phyloP scores from a whole-genome alignment of 164 flowering plant genomes.

The Nymphaea colorata region DNA sequence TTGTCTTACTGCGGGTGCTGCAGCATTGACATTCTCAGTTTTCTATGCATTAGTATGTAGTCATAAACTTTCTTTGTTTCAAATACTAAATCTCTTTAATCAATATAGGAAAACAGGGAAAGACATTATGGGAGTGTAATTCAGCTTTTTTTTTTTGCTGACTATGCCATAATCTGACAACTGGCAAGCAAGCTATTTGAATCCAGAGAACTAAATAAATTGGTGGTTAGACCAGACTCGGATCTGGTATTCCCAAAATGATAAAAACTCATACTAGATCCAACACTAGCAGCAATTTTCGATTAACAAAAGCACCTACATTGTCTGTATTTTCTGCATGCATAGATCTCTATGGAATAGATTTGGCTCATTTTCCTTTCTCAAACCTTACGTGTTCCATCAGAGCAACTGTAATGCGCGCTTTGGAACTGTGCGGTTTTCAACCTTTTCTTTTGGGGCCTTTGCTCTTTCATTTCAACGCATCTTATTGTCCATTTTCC shows the following conservation, averaged over 20 bases:
- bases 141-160: background rate
- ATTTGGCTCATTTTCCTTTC: too few species aligned
- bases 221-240: background rate
- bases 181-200: background rate
- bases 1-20: constrained; percentile 83
- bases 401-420: background rate
- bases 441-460: background rate
- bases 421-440: background rate
- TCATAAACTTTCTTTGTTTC: background rate
- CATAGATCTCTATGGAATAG: too few species aligned
- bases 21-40: constrained; percentile 61
- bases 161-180: background rate
- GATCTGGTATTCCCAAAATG: too few species aligned
- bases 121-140: background rate
- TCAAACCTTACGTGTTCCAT: too few species aligned
- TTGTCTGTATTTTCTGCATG: too few species aligned
- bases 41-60: constrained; percentile 53
- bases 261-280: too few species aligned
- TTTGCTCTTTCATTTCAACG: background rate
- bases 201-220: too few species aligned
- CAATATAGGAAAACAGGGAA: background rate
- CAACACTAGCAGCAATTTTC: too few species aligned
- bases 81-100: too few species aligned
- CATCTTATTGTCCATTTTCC: background rate
- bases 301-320: too few species aligned